These are phyloP conservation scores for Huntiella omanensis DNA, from an alignment of 2,329 filamentous ascomycete species.

Conservation along the genomic window DNA sequence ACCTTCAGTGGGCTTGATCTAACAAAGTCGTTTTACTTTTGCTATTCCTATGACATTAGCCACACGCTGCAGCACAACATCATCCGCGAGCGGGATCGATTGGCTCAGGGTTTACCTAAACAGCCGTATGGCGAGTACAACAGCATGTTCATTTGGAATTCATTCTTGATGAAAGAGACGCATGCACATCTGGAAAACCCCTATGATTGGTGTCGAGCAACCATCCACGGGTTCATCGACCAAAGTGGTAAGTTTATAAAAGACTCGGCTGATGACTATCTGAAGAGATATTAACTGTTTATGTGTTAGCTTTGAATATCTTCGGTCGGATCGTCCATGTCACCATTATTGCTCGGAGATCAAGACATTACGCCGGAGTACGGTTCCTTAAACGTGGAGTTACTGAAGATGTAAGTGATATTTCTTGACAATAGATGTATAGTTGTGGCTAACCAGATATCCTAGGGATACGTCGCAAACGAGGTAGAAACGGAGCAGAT, in stretches of 20 bases:
- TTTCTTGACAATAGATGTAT: background rate
- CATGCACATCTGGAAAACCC: conserved; percentile 51
- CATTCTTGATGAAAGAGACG: conserved; percentile 67
- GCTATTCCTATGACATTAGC: conserved; percentile 94
- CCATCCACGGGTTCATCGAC: conserved; percentile 92
- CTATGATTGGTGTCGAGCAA: conserved; percentile 89
- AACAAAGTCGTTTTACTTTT: conserved; percentile 89
- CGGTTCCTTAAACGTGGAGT: conserved; percentile 86
- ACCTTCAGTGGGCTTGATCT: conserved; percentile 87
- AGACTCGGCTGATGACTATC: background rate
- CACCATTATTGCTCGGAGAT: conserved; percentile 80
- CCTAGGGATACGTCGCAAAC: conserved; percentile 75
- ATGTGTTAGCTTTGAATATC: conserved; percentile 58
- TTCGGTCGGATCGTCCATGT: conserved; percentile 69
- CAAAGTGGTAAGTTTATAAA: conserved; percentile 40
- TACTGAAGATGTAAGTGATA: conserved; percentile 48
- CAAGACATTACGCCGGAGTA: conserved; percentile 83
- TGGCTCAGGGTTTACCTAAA: conserved; percentile 28
- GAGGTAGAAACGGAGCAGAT: conserved; percentile 99
- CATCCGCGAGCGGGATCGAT: conserved; percentile 52
- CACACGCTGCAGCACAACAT: conserved; percentile 86
- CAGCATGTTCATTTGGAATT: conserved; percentile 97
- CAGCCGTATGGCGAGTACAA: conserved; percentile 30
- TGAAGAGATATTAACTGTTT: conserved; percentile 60
- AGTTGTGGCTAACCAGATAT: background rate